These are phyloP conservation scores for Coemansia sp. DNA, from an alignment of 192 early-diverging fungal genomes.

Conservation along the genomic window DNA sequence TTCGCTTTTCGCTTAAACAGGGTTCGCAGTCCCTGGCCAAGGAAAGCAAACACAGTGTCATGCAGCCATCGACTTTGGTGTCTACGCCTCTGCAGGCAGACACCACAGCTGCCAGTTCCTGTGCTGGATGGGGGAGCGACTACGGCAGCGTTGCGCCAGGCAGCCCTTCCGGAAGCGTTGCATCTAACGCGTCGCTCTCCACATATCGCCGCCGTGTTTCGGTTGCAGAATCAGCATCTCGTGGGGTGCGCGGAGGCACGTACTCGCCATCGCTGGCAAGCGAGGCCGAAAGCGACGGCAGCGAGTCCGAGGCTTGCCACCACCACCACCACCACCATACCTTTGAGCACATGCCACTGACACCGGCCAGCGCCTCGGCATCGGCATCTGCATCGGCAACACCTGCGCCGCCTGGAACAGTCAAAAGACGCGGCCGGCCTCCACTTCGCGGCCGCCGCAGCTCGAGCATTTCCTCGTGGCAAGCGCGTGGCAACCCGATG, in stretches of 20 bases:
- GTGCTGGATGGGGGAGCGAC: slow-evolving; percentile 4
- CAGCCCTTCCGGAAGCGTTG: slow-evolving; percentile 25
- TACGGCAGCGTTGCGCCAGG: slow-evolving; percentile 12
- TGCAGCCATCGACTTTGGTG: neutral
- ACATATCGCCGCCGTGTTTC: neutral
- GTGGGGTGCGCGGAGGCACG: neutral
- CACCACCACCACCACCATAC: slow-evolving; percentile 11
- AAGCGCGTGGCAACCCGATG: neutral
- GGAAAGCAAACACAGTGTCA: neutral
- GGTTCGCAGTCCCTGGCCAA: neutral
- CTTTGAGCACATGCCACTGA: slow-evolving; percentile 16
- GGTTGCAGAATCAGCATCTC: neutral
- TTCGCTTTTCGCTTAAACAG: slow-evolving; percentile 41
- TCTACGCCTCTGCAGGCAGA: slow-evolving; percentile 1
- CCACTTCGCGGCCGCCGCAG: slow-evolving; percentile 31
- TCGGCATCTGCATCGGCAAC: neutral
- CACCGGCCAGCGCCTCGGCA: slow-evolving; percentile 4
- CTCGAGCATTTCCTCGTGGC: slow-evolving; percentile 11
- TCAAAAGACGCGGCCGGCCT: slow-evolving; percentile 37
- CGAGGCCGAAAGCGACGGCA: slow-evolving; percentile 37
- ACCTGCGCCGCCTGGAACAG: neutral
- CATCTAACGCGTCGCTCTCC: neutral
- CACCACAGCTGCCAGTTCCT: slow-evolving; percentile 6
- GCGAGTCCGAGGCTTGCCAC: slow-evolving; percentile 24
- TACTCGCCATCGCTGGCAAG: slow-evolving; percentile 31